Percentiles rank a stretch among this genome's conserved stretches.
Conservation (phyloP, 305 asterid genomes). For the Solanum hybrid region DNA sequence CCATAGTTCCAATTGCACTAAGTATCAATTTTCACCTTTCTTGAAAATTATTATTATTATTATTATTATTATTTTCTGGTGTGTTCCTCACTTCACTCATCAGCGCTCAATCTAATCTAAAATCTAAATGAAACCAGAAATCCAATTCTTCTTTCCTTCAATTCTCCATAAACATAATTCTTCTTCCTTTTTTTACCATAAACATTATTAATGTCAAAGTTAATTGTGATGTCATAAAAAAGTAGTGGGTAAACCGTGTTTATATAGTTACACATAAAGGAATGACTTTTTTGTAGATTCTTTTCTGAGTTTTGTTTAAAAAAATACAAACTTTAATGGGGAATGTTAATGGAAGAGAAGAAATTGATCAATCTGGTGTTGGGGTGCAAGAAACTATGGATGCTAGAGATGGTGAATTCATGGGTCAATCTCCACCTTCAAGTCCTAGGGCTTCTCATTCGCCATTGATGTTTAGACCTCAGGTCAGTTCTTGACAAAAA, state of each 20-base stretch:
- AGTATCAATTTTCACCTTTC: neutral
- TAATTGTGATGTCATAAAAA: constrained; percentile 2
- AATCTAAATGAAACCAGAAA: neutral
- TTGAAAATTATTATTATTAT: too few species aligned
- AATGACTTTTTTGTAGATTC: constrained; percentile 7
- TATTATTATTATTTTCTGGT: neutral
- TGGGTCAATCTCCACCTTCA: constrained; percentile 83
- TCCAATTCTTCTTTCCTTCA: neutral
- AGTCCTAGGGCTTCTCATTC: constrained; percentile 90
- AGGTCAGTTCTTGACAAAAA: constrained; percentile 31
- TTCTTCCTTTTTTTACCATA: neutral
- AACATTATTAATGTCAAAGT: neutral
- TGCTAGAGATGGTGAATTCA: constrained; percentile 29
- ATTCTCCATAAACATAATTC: neutral
- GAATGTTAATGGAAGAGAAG: constrained; percentile 67
- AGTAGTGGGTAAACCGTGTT: neutral
- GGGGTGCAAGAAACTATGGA: constrained; percentile 32
- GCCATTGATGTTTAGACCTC: constrained; percentile 85
- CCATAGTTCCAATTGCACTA: neutral
- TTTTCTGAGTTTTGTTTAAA: neutral
- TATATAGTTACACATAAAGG: neutral
- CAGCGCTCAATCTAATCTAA: neutral
- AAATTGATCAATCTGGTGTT: constrained; percentile 32
- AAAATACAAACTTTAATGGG: constrained; percentile 36
- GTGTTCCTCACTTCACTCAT: neutral